Evolutionary conservation across 768 basidiomycete genomes (phyloP).

Genomic region (Leccinum disarticulatum): DNA sequence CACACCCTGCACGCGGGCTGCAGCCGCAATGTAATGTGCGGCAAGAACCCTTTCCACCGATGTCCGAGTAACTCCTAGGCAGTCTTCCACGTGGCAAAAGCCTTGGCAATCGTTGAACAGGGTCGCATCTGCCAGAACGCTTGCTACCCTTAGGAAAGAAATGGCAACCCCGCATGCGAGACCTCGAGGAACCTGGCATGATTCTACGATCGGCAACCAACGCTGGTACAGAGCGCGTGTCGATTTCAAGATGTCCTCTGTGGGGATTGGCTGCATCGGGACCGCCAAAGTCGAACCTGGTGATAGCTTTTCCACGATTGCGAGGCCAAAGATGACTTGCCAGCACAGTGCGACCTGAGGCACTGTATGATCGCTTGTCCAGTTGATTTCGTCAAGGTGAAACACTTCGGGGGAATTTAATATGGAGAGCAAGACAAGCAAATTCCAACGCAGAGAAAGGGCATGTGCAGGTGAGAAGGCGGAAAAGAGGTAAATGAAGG

Average conservation of each 20-base stretch:
- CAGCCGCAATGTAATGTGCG: constrained; percentile 27
- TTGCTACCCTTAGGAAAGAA: constrained; percentile 48
- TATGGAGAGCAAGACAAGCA: constrained; percentile 40
- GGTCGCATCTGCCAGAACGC: constrained; percentile 35
- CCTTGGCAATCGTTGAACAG: constrained; percentile 39
- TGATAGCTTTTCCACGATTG: constrained; percentile 36
- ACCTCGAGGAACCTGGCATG: constrained; percentile 34
- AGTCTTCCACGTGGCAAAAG: constrained; percentile 32
- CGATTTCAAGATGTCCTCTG: constrained; percentile 24
- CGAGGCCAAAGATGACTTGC: constrained; percentile 44
- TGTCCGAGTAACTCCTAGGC: constrained; percentile 3
- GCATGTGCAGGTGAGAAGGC: constrained; percentile 33
- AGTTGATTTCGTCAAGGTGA: neutral
- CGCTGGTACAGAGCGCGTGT: constrained; percentile 39
- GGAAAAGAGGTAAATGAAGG: constrained; percentile 7
- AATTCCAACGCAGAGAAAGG: constrained; percentile 42
- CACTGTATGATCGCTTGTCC: constrained; percentile 1
- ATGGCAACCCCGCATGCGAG: constrained; percentile 33
- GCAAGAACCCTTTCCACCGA: constrained; percentile 11
- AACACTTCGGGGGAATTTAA: constrained; percentile 13
- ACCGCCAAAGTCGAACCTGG: constrained; percentile 3
- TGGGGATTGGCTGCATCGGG: neutral
- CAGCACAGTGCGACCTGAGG: constrained; percentile 29
- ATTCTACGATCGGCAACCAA: constrained; percentile 35
- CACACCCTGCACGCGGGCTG: constrained; percentile 28